These are phyloP conservation scores for Microcos paniculata DNA, from an alignment of 345 rosid genomes.

Conservation along the genomic window DNA sequence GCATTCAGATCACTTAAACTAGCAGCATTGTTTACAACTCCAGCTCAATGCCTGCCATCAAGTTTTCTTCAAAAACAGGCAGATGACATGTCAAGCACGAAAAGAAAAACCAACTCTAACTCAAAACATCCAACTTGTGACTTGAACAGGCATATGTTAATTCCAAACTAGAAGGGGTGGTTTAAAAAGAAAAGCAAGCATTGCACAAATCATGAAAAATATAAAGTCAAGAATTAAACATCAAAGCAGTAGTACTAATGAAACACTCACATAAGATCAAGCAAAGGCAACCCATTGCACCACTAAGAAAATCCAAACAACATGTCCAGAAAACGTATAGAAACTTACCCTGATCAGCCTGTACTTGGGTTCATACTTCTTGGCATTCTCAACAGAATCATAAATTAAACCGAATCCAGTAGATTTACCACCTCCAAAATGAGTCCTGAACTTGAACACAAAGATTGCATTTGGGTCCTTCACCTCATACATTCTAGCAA, in stretches of 20 bases:
- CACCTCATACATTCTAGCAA: slow-evolving; percentile 77
- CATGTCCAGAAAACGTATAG: background rate
- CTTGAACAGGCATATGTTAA: no score
- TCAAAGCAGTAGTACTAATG: background rate
- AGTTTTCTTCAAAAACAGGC: background rate
- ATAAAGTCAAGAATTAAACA: background rate
- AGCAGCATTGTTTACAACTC: background rate
- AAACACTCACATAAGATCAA: background rate
- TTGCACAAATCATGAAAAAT: background rate
- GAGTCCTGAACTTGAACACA: slow-evolving; percentile 94
- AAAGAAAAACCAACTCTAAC: background rate
- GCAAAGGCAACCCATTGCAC: background rate
- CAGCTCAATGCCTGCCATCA: background rate
- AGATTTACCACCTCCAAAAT: slow-evolving; percentile 98
- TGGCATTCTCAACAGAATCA: slow-evolving; percentile 81
- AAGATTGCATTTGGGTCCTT: slow-evolving; percentile 89
- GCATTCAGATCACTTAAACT: background rate
- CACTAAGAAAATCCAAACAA: background rate
- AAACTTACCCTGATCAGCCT: slow-evolving; percentile 91
- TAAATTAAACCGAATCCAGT: slow-evolving; percentile 97
- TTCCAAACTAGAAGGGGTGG: background rate
- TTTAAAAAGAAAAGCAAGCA: background rate
- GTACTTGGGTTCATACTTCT: slow-evolving; percentile 96
- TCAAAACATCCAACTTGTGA: background rate
- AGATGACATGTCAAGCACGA: background rate